These are phyloP conservation scores for Diplodia seriata DNA, from an alignment of 2,329 filamentous ascomycete species.

Conservation along the genomic window DNA sequence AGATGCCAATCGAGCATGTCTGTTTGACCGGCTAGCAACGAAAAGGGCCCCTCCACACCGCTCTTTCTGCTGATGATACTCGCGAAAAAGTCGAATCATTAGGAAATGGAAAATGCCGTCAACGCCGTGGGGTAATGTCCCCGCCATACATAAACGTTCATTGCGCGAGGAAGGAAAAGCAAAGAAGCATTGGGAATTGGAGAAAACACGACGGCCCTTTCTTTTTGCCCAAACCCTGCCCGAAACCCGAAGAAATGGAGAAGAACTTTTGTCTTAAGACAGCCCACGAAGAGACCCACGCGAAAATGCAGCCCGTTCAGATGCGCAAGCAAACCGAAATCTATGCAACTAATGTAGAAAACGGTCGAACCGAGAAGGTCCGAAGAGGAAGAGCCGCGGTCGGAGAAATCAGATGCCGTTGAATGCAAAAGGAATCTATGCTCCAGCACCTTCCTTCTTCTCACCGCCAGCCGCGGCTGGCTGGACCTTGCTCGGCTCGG, in stretches of 20 bases:
- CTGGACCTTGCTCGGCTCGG: conserved; percentile 37
- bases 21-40: conserved; percentile 25
- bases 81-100: conserved; percentile 13
- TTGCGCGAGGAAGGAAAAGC: conserved; percentile 19
- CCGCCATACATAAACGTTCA: conserved; percentile 29
- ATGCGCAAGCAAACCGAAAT: conserved; percentile 38
- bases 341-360: conserved; percentile 38
- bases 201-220: conserved; percentile 26
- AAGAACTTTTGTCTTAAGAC: conserved; percentile 33
- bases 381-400: conserved; percentile 23
- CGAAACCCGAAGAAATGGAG: conserved; percentile 24
- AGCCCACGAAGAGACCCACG: conserved; percentile 30
- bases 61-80: conserved; percentile 22
- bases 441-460: conserved; percentile 36
- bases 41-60: background rate
- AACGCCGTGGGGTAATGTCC: conserved; percentile 26
- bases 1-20: conserved; percentile 13
- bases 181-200: conserved; percentile 26
- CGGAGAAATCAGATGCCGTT: conserved; percentile 24
- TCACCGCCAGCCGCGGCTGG: conserved; percentile 37
- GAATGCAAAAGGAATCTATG: conserved; percentile 39
- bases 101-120: conserved; percentile 24
- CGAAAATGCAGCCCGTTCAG: conserved; percentile 38
- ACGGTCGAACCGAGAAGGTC: conserved; percentile 22
- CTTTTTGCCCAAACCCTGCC: conserved; percentile 27